phyloP scores from a whole-genome alignment of 73 alveolate species.

The Symbiodinium natans region DNA sequence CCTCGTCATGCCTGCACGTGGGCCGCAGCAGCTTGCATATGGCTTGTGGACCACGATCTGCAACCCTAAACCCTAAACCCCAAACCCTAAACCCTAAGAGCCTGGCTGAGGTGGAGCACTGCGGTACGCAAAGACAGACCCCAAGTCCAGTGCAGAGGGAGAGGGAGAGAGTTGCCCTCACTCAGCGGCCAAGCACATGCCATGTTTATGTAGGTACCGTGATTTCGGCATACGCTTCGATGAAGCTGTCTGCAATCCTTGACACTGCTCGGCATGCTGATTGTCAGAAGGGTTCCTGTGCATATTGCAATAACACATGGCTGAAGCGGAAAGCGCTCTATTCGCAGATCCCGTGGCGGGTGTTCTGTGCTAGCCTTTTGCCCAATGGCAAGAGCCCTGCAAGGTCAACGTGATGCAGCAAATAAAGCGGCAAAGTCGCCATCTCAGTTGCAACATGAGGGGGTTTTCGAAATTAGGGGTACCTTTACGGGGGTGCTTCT shows the following conservation, averaged over 20 bases:
- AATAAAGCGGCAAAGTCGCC: neutral
- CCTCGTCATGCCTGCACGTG: too few species aligned
- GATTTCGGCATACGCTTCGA: neutral
- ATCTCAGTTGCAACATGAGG: neutral
- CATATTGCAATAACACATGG: neutral
- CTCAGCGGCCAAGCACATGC: too few species aligned
- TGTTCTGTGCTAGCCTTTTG: too few species aligned
- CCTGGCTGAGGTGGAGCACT: neutral
- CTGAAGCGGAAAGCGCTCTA: neutral
- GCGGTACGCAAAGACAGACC: neutral
- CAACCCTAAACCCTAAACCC: too few species aligned
- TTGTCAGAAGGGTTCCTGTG: too few species aligned
- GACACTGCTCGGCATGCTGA: too few species aligned
- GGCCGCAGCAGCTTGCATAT: neutral
- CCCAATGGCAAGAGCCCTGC: too few species aligned
- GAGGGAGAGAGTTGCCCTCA: too few species aligned
- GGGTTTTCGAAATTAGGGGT: too few species aligned
- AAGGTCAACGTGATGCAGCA: neutral
- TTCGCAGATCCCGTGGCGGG: neutral
- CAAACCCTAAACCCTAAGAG: too few species aligned
- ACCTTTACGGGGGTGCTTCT: neutral
- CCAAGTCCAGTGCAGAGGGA: neutral
- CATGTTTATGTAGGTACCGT: neutral
- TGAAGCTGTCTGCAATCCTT: neutral
- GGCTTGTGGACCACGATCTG: too few species aligned